Percentiles rank a stretch among this genome's conserved stretches.
Conservation (phyloP, 768 basidiomycete genomes). For the Pleurotus giganteus region DNA sequence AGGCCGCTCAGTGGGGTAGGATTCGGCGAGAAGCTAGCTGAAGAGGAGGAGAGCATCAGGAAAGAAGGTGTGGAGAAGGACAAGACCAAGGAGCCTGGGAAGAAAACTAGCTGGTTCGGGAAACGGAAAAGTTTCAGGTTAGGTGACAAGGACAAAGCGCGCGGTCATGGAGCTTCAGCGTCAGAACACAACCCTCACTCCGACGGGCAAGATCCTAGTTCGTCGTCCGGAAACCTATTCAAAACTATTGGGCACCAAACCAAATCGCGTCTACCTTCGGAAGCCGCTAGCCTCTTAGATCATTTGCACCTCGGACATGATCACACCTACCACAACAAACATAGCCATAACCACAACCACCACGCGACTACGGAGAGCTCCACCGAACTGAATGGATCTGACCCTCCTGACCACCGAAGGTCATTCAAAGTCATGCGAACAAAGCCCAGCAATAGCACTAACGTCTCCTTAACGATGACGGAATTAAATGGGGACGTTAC, state of each 20-base stretch:
- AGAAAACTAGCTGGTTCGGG: constrained; percentile 49
- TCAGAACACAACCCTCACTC: neutral
- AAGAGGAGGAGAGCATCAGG: constrained; percentile 33
- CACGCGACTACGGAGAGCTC: neutral
- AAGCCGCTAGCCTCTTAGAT: constrained; percentile 11
- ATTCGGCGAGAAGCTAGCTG: constrained; percentile 14
- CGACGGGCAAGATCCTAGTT: constrained; percentile 1
- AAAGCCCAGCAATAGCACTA: neutral
- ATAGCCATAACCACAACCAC: neutral
- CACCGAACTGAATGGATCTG: neutral
- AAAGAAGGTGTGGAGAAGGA: constrained; percentile 35
- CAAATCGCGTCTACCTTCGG: constrained; percentile 21
- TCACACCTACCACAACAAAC: neutral
- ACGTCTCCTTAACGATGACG: constrained; percentile 1
- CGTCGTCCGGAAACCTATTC: constrained; percentile 21
- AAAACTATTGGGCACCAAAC: constrained; percentile 17
- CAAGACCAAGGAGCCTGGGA: constrained; percentile 38
- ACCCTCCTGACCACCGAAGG: neutral
- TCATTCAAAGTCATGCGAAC: neutral
- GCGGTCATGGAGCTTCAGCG: neutral
- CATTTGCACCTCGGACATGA: constrained; percentile 5
- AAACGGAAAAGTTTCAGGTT: constrained; percentile 49
- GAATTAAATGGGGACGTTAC: constrained; percentile 2
- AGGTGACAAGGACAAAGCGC: constrained; percentile 11
- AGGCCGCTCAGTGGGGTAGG: constrained; percentile 15